Evolutionary conservation across 108 stramenopile genomes (phyloP).

Genomic region (Nitzschia sp.): DNA sequence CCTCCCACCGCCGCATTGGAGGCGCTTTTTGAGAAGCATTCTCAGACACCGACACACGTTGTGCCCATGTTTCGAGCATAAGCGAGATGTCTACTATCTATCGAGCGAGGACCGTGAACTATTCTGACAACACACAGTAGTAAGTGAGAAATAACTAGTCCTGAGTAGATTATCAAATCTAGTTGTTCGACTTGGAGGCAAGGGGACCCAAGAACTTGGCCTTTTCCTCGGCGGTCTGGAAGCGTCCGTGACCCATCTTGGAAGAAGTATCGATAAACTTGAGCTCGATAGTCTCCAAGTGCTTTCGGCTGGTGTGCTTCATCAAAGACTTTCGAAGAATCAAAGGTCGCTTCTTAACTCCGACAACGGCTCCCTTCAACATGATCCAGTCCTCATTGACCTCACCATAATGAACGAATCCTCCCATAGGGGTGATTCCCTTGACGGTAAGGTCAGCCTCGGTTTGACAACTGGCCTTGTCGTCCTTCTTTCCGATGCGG

Average conservation of each 20-base stretch:
- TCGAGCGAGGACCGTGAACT: no score
- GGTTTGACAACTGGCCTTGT: conserved; percentile 92
- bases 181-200: conserved; percentile 87
- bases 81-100: no score
- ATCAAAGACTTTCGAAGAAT: conserved; percentile 97
- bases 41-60: conserved; percentile 45
- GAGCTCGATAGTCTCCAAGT: conserved; percentile 96
- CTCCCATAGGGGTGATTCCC: conserved; percentile 99
- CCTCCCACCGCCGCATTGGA: conserved; percentile 21
- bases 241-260: conserved; percentile 99
- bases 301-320: conserved; percentile 91
- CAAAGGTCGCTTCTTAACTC: conserved; percentile 97
- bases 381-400: conserved; percentile 99
- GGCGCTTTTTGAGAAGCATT: conserved; percentile 25
- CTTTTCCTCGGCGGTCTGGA: conserved; percentile 99
- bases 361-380: conserved; percentile 98
- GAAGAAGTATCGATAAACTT: conserved; percentile 99
- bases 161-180: conserved; percentile 9
- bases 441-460: conserved; percentile 98
- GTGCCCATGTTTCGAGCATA: conserved; percentile 41
- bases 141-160: not conserved
- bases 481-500: conserved; percentile 98
- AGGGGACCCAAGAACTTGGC: conserved; percentile 98
- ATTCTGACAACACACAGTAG: no score
- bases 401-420: conserved; percentile 96